Percentiles rank a stretch among this genome's conserved stretches.
Evolutionary conservation across 495 filamentous ascomycete species (phyloP).

Genomic region (Aspergillus avenaceus): DNA sequence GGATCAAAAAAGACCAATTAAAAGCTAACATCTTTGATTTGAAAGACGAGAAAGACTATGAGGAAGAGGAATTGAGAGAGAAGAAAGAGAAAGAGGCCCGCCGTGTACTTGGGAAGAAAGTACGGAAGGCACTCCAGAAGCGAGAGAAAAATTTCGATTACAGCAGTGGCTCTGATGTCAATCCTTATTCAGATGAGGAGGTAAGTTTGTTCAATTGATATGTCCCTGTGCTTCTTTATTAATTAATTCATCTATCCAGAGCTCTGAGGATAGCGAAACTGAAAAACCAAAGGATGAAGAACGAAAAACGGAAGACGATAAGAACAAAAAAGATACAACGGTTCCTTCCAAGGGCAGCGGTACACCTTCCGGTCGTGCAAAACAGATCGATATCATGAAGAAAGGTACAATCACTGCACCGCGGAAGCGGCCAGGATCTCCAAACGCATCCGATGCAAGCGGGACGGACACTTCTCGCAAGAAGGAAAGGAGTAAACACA

Average conservation of each 20-base stretch:
- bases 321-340: constrained; percentile 51
- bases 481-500: constrained; percentile 74
- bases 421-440: constrained; percentile 83
- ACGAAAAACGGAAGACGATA: constrained; percentile 63
- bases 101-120: constrained; percentile 66
- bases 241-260: constrained; percentile 19
- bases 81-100: constrained; percentile 63
- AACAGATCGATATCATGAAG: constrained; percentile 50
- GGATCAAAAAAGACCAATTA: constrained; percentile 82
- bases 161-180: constrained; percentile 65
- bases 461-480: constrained; percentile 86
- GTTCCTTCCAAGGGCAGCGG: constrained; percentile 65
- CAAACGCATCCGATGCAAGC: constrained; percentile 81
- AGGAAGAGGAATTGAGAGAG: constrained; percentile 69
- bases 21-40: constrained; percentile 82
- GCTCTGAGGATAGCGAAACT: constrained; percentile 42
- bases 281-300: constrained; percentile 66
- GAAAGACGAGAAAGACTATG: constrained; percentile 81
- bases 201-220: constrained; percentile 18
- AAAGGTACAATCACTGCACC: constrained; percentile 46
- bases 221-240: not conserved
- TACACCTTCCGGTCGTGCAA: constrained; percentile 65
- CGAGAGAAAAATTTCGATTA: constrained; percentile 83
- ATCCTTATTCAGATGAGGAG: constrained; percentile 67
- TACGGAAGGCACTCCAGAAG: constrained; percentile 74